Evolutionary conservation across 257 asterid genomes (phyloP).

Genomic region (Gentiana straminea): DNA sequence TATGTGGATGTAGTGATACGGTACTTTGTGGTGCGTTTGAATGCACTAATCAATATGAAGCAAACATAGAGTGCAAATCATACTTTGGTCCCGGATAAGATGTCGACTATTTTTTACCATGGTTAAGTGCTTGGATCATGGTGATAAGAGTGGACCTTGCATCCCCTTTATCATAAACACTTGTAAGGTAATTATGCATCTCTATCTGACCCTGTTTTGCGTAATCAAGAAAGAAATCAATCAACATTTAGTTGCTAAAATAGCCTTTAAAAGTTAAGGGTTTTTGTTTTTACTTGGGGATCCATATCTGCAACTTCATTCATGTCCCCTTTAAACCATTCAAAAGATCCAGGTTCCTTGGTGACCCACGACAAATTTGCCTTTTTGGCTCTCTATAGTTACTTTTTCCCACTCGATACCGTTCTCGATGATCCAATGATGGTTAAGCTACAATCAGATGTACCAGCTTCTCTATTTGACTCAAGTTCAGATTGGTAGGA

Average conservation of each 20-base stretch:
- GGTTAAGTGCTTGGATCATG: conserved; percentile 94
- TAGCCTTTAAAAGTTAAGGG: neutral
- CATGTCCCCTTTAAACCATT: conserved; percentile 96
- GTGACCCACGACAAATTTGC: conserved; percentile 93
- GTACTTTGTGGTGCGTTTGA: no score
- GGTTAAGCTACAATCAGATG: conserved; percentile 68
- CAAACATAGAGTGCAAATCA: conserved; percentile 4
- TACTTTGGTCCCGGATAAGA: conserved; percentile 92
- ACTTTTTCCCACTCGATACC: conserved; percentile 44
- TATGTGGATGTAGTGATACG: no score
- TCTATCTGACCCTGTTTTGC: conserved; percentile 74
- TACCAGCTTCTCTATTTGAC: conserved; percentile 57
- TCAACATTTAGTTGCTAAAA: neutral
- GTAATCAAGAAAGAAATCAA: neutral
- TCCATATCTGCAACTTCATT: conserved; percentile 90
- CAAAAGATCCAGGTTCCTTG: conserved; percentile 84
- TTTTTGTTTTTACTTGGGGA: conserved; percentile 40
- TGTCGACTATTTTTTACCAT: conserved; percentile 90
- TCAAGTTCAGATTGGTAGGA: conserved; percentile 24
- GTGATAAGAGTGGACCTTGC: conserved; percentile 93
- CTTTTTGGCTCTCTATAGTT: conserved; percentile 32
- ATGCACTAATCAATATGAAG: no score
- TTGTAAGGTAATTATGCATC: conserved; percentile 91
- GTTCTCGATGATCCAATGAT: conserved; percentile 52
- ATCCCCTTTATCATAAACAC: conserved; percentile 92